Base-by-base conservation (phyloP, 176 grass and related monocot species). In the Bothriochloa decipiens region DNA sequence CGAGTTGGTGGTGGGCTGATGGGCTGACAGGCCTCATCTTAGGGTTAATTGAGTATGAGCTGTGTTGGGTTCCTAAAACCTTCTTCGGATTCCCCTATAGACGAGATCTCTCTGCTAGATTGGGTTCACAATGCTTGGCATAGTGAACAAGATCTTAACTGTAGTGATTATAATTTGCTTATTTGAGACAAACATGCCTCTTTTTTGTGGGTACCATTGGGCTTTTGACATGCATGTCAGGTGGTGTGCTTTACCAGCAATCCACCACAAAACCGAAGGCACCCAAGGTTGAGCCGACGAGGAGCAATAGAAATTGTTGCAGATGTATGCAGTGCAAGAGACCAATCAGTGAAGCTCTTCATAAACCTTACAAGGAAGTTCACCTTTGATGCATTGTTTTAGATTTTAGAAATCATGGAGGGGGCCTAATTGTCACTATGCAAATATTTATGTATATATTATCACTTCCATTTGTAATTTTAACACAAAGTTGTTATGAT, bases 161-260 rank as follows among this genome's bases (percentile, higher is more conserved):
- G 82, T 92, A 22, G 90, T 85, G 75, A 86, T 95, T 58, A 32
- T 32, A 92, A 92, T 87, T 79, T 92, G 74, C 75, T 95, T 83
- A 92, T 92, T 68, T 92, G 83, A 90, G 86, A 95, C 75, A 92
- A 95, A 70, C 93, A 95, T 76, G 65, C 90, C 22, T 88, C 88
- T 28, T 46, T 28, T 46, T 92, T 75, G 76, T 84, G 17, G 90
- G 90, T n/a, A 95, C 93, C 45, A 75, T 92, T 79, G 93, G 88
- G 13, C 88, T 95, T 22, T 82, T 95, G 82, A 87, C 88, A 82
- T 91, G 93, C 81, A 90, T 95, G 86, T 90, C 74, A 32, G 93
- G 93, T 69, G 93, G 90, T 11, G 68, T 95, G 67, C 76, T 92
- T 18, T 95, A 95, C 61, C 88, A 91, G 74, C 93, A 95, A 63